Base-by-base conservation (phyloP, 2,329 filamentous ascomycete species). In the Penicillium psychrosexuale region DNA sequence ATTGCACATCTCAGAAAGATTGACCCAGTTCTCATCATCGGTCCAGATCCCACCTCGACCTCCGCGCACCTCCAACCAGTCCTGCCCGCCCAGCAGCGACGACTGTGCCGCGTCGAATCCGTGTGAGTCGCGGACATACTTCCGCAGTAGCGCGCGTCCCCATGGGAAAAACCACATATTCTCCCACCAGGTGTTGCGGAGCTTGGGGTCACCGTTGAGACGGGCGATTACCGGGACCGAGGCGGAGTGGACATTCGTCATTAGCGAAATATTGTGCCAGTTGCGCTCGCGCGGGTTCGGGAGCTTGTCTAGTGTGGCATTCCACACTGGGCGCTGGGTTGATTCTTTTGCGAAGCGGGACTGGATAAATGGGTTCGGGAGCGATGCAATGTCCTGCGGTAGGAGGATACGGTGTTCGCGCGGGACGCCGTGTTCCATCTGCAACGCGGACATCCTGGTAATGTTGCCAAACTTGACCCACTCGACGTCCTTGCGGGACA, bases 11-110 rank as follows among this genome's bases (percentile, higher is more conserved):
- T 81, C 78, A 7, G 72, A 72, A 69, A 79, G 80, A 0, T 73
- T 72, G 22, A 80, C 56, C 80, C 80, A 83, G 36, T 73, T 70
- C 19, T 72, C 72, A n/a, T 72, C 68, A 12, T 75, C 76, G 0
- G 80, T 81, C 81, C 81, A 84, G 3, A 82, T 67, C 8, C 81
- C 81, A 3, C 80, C 80, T n/a, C 72, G 73, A 0, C 80, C 80
- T 9, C 80, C 80, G 13, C 79, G 75, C 51, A 71, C 65, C 60
- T 82, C 78, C 77, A 79, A 80, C 66, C 72, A 73, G 1, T 73
- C 69, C 47, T 79, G 74, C 3, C 77, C 79, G 12, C 78, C 80
- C 0, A 77, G 69, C 7, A 76, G 70, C 0, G 75, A 73, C 9
- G 72, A 72, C 51, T 78, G 73, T 13, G 77, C 75, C 0, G 76